phyloP scores from a whole-genome alignment of 345 rosid genomes.

The Clausena lansium region DNA sequence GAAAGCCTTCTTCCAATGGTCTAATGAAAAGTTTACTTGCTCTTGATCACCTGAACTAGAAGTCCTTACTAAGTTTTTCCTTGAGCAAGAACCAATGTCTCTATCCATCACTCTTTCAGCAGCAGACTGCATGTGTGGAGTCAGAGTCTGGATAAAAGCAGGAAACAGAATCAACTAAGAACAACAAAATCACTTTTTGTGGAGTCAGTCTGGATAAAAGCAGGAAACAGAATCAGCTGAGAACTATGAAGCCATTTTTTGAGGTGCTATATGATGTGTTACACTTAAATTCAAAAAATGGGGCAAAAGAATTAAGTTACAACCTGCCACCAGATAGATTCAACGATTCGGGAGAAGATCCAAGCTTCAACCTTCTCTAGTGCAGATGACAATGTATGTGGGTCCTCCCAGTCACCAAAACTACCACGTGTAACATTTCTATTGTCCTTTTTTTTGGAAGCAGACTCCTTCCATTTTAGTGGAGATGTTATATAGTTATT shows the following conservation, averaged over 20 bases:
- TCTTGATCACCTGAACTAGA: conserved; percentile 51
- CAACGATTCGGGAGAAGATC: conserved; percentile 81
- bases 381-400: conserved; percentile 49
- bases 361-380: conserved; percentile 89
- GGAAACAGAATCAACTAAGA: conserved; percentile 20
- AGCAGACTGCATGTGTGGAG: conserved; percentile 87
- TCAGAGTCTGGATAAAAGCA: conserved; percentile 63
- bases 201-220: conserved; percentile 76
- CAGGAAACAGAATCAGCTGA: conserved; percentile 22
- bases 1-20: conserved; percentile 90
- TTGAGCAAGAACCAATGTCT: conserved; percentile 38
- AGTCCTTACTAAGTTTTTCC: conserved; percentile 40
- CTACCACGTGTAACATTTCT: conserved; percentile 22
- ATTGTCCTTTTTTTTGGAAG: conserved; percentile 42
- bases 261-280: neutral
- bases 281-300: neutral
- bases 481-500: conserved; percentile 37
- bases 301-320: conserved; percentile 5
- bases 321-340: conserved; percentile 99
- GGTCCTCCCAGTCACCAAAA: conserved; percentile 60
- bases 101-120: conserved; percentile 39
- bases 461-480: conserved; percentile 61
- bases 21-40: conserved; percentile 64
- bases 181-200: conserved; percentile 14
- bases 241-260: neutral